Percentiles rank a stretch among this genome's conserved stretches.
Conservation (phyloP, 73 alveolate genomes). For the Paramecium primaurelia region DNA sequence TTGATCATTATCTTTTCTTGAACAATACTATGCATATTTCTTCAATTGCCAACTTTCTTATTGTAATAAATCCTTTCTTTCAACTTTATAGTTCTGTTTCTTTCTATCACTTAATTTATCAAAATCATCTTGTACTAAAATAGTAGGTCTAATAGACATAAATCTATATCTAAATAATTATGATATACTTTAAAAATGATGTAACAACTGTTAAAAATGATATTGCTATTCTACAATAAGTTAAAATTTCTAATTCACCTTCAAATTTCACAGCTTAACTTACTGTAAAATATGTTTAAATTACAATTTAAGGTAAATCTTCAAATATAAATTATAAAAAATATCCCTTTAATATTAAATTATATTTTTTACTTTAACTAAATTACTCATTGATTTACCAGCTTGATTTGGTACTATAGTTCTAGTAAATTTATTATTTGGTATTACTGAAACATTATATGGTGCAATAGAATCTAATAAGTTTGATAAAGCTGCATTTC, state of each 20-base stretch:
- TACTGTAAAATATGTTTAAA: neutral
- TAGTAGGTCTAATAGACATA: neutral
- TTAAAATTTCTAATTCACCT: neutral
- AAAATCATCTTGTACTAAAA: neutral
- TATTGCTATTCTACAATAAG: neutral
- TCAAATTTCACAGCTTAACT: neutral
- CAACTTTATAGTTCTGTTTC: neutral
- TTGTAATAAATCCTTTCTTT: neutral
- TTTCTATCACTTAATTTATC: neutral
- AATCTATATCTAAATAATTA: neutral
- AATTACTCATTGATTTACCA: neutral
- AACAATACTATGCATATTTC: neutral
- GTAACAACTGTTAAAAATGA: neutral
- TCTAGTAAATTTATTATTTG: slow-evolving; percentile 50
- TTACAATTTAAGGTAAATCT: neutral
- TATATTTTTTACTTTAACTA: neutral
- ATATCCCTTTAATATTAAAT: neutral
- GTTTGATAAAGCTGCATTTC: slow-evolving; percentile 37
- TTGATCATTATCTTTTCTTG: neutral
- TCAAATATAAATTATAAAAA: neutral
- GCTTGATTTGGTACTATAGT: neutral
- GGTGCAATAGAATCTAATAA: slow-evolving; percentile 48
- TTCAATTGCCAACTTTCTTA: neutral
- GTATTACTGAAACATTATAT: slow-evolving; percentile 49
- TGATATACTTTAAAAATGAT: neutral